Evolutionary conservation across 2,329 filamentous ascomycete species (phyloP).

Genomic region (Colletotrichum theobromicola): DNA sequence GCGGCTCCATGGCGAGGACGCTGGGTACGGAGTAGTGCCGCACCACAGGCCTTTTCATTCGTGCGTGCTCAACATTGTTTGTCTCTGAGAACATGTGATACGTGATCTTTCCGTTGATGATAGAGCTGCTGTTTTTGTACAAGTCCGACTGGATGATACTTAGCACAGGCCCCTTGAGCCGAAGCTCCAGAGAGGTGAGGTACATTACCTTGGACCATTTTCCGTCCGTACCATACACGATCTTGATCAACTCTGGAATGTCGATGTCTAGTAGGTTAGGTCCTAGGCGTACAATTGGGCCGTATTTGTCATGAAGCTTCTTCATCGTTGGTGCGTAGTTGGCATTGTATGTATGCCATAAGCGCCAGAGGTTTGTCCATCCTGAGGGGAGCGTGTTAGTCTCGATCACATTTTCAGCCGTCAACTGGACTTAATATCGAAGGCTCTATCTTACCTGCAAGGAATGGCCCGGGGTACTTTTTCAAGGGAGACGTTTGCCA

Average conservation of each 20-base stretch:
- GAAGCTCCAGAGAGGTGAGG: neutral
- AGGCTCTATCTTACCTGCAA: slow-evolving; percentile 28
- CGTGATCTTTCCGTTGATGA: slow-evolving; percentile 37
- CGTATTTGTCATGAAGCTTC: slow-evolving; percentile 33
- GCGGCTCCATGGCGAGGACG: slow-evolving; percentile 33
- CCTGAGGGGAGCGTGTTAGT: neutral
- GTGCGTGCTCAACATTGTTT: slow-evolving; percentile 35
- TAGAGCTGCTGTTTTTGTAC: slow-evolving; percentile 38
- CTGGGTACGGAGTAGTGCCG: slow-evolving; percentile 36
- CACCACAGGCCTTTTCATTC: slow-evolving; percentile 40
- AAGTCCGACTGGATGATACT: slow-evolving; percentile 36
- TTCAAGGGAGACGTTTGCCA: slow-evolving; percentile 27
- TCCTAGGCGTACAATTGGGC: slow-evolving; percentile 32
- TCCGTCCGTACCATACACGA: slow-evolving; percentile 31
- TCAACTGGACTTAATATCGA: neutral
- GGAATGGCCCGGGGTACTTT: slow-evolving; percentile 35
- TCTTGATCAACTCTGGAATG: slow-evolving; percentile 30
- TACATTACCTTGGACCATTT: slow-evolving; percentile 26
- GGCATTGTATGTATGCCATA: slow-evolving; percentile 24
- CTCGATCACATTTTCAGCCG: neutral
- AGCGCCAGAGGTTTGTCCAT: slow-evolving; percentile 33
- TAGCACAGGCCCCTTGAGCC: neutral
- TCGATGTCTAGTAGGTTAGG: slow-evolving; percentile 33
- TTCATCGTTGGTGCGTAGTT: slow-evolving; percentile 26
- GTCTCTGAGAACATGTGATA: slow-evolving; percentile 43